Evolutionary conservation across 73 alveolate genomes (phyloP), one percentile per base, ranked within the genome.

Genomic region (Paraurostyla sp.): DNA sequence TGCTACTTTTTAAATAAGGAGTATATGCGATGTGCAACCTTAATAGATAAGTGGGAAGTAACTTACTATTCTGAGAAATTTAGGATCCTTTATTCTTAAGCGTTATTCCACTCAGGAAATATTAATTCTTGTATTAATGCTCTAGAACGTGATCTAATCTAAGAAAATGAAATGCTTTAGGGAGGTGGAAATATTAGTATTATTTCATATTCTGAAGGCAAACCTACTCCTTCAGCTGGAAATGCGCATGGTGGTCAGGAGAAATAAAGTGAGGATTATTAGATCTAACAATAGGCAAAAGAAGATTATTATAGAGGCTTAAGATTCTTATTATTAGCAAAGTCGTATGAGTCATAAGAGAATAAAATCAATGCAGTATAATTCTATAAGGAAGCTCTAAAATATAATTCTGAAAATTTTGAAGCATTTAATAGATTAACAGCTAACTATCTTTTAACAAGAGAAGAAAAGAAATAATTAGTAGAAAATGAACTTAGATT

Each of bases 51-150:
- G 75, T 91, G 81, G 65, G 93, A 96, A 41, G 86, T 93, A 50
- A 80, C 91, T 0, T 90, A 92, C 60, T 89, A 83, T 76, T 83
- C 87, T 54, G 93, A 93, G 65, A 92, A 95, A 90, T 94, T 96
- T 86, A 90, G 96, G 76, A 94, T 96, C 54, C 93, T 96, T 45
- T 81, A 94, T 45, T 98, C 98, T n/a, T 97, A 96, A 89, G 98
- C 99, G n/a, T 68, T 93, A n/a, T 91, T 71, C 48, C 25, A 80
- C 73, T 91, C 97, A 0, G 58, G 60, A 25, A 73, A 92, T 71
- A 83, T 83, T 45, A 76, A 88, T 22, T 83, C 83, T 0, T 92
- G 95, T 54, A 84, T 92, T 32, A 38, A 59, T 27, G 92, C 84
- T 22, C 90, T 92, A 20, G 80, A 92, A 27, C 76, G 81, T 40